Conservation (phyloP, 2,329 filamentous ascomycete genomes). For the Stachybotrys chlorohalonatus region DNA sequence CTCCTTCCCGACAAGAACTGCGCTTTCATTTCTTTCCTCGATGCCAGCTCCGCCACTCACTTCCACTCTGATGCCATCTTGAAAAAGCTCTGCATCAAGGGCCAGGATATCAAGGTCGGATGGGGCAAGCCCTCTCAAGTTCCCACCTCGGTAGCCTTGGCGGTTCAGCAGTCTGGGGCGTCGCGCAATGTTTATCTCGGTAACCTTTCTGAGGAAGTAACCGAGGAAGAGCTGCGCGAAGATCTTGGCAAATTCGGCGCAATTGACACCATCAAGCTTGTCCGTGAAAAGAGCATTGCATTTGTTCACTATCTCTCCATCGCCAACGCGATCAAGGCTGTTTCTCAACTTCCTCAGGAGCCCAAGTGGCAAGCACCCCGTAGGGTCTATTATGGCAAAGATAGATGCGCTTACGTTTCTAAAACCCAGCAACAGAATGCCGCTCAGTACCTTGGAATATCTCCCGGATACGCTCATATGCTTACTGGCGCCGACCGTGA, state of each 20-base stretch:
- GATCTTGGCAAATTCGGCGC: slow-evolving; percentile 93
- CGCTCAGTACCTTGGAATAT: slow-evolving; percentile 94
- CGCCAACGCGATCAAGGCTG: slow-evolving; percentile 95
- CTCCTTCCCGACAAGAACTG: slow-evolving; percentile 98
- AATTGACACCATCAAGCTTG: slow-evolving; percentile 95
- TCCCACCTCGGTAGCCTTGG: slow-evolving; percentile 91
- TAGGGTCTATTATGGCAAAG: slow-evolving; percentile 97
- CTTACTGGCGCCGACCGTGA: slow-evolving; percentile 94
- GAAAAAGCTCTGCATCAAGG: slow-evolving; percentile 98
- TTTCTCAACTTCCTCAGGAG: slow-evolving; percentile 92
- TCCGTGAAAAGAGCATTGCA: slow-evolving; percentile 94
- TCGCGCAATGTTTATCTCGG: slow-evolving; percentile 96
- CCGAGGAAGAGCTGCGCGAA: slow-evolving; percentile 86
- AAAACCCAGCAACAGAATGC: slow-evolving; percentile 99
- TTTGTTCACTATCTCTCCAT: slow-evolving; percentile 98
- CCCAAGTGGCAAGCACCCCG: slow-evolving; percentile 93
- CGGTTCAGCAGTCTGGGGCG: slow-evolving; percentile 93
- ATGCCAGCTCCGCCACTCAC: slow-evolving; percentile 94
- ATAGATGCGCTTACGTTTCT: slow-evolving; percentile 95
- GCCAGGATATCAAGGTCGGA: slow-evolving; percentile 98
- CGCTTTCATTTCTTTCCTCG: slow-evolving; percentile 97
- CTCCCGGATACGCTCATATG: slow-evolving; percentile 92
- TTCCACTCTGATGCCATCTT: slow-evolving; percentile 99
- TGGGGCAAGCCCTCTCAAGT: slow-evolving; percentile 99
- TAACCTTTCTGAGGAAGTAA: slow-evolving; percentile 81